Evolutionary conservation across 2,329 filamentous ascomycete species (phyloP).

Genomic region (Fusarium sambucinum): DNA sequence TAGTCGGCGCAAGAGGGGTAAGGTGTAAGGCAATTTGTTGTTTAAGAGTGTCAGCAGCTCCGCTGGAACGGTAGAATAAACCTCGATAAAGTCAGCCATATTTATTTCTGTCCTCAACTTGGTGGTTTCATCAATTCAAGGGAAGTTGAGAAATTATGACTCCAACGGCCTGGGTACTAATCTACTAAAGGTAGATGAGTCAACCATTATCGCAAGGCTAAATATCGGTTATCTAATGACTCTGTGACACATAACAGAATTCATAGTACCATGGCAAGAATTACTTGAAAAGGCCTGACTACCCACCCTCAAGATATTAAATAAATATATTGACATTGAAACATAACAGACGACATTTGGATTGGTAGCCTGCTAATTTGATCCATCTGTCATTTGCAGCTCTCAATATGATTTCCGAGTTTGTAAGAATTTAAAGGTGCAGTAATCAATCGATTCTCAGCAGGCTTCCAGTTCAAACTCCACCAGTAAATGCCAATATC

Average conservation of each 20-base stretch:
- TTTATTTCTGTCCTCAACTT: background rate
- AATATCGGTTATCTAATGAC: slow-evolving; percentile 38
- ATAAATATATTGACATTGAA: too few species aligned
- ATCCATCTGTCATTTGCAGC: too few species aligned
- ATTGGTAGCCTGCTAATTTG: too few species aligned
- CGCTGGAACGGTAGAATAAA: slow-evolving; percentile 50
- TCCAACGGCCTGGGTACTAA: background rate
- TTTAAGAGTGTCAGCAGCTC: slow-evolving; percentile 62
- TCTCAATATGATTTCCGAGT: too few species aligned
- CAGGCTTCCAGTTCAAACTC: too few species aligned
- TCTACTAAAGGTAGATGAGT: background rate
- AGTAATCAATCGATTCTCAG: too few species aligned
- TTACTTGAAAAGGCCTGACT: background rate
- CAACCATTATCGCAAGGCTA: slow-evolving; percentile 23
- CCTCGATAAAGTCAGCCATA: slow-evolving; percentile 30
- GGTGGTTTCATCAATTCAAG: background rate
- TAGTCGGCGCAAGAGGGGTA: slow-evolving; percentile 72
- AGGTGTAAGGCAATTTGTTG: slow-evolving; percentile 66
- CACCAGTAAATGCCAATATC: background rate
- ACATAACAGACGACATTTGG: background rate
- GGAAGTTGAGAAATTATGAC: background rate
- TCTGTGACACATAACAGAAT: background rate
- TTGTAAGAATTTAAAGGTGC: too few species aligned
- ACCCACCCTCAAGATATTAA: too few species aligned
- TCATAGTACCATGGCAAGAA: background rate